These are phyloP conservation scores for Flaveria brownii DNA, from an alignment of 129 eudicot genomes.

Conservation along the genomic window DNA sequence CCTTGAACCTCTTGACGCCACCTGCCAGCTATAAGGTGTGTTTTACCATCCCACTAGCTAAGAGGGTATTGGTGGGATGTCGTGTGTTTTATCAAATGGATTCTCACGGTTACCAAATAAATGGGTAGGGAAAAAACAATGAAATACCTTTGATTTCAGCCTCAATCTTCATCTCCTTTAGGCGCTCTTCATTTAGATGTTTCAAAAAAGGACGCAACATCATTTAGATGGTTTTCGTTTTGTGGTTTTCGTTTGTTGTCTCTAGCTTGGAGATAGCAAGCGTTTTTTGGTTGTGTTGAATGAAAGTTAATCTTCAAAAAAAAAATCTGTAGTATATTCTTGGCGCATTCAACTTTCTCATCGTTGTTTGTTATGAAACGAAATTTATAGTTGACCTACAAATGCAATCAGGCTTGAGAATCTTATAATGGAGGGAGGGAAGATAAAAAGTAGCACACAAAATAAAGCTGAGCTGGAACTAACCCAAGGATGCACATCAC, in stretches of 20 bases:
- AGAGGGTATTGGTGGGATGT: too few species aligned
- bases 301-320: too few species aligned
- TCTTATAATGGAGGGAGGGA: neutral
- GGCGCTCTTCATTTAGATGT: slow-evolving; percentile 45
- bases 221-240: too few species aligned
- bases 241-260: too few species aligned
- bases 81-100: too few species aligned
- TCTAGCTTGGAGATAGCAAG: too few species aligned
- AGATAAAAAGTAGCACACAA: slow-evolving; percentile 2
- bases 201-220: slow-evolving; percentile 53
- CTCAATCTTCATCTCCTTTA: slow-evolving; percentile 52
- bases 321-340: slow-evolving; percentile 43
- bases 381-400: slow-evolving; percentile 28
- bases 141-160: slow-evolving; percentile 59
- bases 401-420: slow-evolving; percentile 17
- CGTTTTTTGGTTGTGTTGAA: too few species aligned
- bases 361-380: slow-evolving; percentile 9
- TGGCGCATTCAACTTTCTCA: slow-evolving; percentile 39
- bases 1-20: too few species aligned
- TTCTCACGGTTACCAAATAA: neutral
- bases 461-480: neutral
- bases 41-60: too few species aligned
- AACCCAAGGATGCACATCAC: slow-evolving; percentile 32
- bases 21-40: too few species aligned
- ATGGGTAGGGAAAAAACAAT: neutral